Evolutionary conservation across 1,139 yeast species (phyloP), one percentile per base, ranked within the genome.

Genomic region (Candida pseudocylindracea): DNA sequence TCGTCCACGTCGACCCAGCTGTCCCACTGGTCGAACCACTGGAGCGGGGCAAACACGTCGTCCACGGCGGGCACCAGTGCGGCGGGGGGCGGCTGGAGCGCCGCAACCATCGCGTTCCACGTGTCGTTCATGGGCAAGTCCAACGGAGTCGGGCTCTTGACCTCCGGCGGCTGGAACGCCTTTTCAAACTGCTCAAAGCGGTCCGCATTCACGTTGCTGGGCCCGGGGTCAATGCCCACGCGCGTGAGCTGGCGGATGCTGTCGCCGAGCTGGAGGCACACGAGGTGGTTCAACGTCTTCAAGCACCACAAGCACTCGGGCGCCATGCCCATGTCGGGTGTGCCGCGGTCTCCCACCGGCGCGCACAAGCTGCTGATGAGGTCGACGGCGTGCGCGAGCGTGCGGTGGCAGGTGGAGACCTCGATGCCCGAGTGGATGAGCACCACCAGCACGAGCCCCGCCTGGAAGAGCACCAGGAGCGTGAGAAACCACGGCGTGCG

Each of bases 301-400:
- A 72, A 45, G 1, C 70, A 72, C 80, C 80, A 72, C 26, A 67
- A 45, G 43, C 75, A 67, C 43, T 72, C 79, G 34, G 59, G 56
- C 9, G 65, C 68, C 80, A 72, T 72, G 12, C 62, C 61, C 27
- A 45, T 39, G 6, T 44, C 48, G 10, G 10, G 10, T 6, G 20
- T 15, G 20, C 20, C 20, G 6, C 20, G 20, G 33, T 53, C 49
- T 26, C 49, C 41, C 2, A 58, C 57, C 4, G 59, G 51, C 4
- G 60, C 49, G 31, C 49, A 48, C 10, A 58, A 38, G 1, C 44
- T 37, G 1, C 45, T 41, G n/a, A 58, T 39, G 7, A 59, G 37
- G 20, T 43, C 38, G 29, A 59, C 46, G 3, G 53, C 38, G 20
- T 44, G 44, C 27, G 46, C 43, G 31, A 57, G 42, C 8, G 55